Evolutionary conservation across 1,284 basidiomycete species (phyloP).

Genomic region (Tylopilus sp.): DNA sequence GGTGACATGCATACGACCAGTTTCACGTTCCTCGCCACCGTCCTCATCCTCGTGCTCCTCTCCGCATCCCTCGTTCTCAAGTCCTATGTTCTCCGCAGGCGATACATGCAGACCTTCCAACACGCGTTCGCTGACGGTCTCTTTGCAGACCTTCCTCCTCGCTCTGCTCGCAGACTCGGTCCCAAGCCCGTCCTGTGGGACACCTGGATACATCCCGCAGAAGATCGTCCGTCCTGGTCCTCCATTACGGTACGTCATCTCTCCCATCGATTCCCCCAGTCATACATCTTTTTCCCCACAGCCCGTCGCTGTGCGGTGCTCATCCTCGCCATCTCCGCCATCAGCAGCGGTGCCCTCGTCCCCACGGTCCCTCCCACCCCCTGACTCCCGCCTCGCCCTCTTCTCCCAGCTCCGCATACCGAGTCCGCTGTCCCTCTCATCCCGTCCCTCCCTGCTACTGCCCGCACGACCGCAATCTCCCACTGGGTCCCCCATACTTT

Average conservation of each 20-base stretch:
- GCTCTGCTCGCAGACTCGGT: slow-evolving; percentile 3
- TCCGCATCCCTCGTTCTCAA: slow-evolving; percentile 62
- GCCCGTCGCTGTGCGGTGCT: slow-evolving; percentile 18
- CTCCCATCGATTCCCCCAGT: neutral
- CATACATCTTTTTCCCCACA: slow-evolving; percentile 1
- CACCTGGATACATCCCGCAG: slow-evolving; percentile 6
- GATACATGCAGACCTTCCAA: slow-evolving; percentile 49
- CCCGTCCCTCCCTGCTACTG: neutral
- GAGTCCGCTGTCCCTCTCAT: neutral
- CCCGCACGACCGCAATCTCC: neutral
- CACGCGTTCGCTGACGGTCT: slow-evolving; percentile 49
- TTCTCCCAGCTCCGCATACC: slow-evolving; percentile 14
- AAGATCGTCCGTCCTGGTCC: slow-evolving; percentile 9
- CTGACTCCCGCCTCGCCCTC: neutral
- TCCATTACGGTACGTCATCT: slow-evolving; percentile 14
- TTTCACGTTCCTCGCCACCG: slow-evolving; percentile 67
- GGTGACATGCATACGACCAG: slow-evolving; percentile 35
- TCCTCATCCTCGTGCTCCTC: slow-evolving; percentile 60
- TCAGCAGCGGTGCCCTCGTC: neutral
- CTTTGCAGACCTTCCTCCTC: slow-evolving; percentile 31
- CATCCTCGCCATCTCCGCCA: slow-evolving; percentile 1
- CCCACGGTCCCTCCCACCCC: neutral
- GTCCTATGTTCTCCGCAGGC: slow-evolving; percentile 57
- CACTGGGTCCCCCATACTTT: neutral
- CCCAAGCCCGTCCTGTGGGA: slow-evolving; percentile 22